Percentiles rank a stretch among this genome's conserved stretches.
These are phyloP conservation scores for Infundibulicybe gibba DNA, from an alignment of 768 basidiomycete genomes.

Conservation along the genomic window DNA sequence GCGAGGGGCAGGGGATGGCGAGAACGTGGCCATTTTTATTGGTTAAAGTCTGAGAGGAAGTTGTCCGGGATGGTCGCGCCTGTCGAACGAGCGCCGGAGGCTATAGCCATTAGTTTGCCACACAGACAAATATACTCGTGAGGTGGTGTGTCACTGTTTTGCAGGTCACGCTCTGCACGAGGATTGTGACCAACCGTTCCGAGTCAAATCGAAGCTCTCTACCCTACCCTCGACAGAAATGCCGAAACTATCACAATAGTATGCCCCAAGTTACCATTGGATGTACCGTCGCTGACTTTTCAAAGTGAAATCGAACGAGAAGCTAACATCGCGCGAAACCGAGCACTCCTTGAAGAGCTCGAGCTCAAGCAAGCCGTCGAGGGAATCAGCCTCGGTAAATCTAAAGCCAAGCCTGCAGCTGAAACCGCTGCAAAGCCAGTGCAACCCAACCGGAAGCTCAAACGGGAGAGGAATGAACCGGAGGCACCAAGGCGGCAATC, in stretches of 20 bases:
- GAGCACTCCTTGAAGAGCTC: conserved; percentile 67
- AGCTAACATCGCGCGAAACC: conserved; percentile 80
- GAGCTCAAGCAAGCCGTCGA: conserved; percentile 57
- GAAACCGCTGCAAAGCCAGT: conserved; percentile 57
- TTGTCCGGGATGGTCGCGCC: background rate
- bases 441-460: conserved; percentile 51
- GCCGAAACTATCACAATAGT: conserved; percentile 51
- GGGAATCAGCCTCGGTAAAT: conserved; percentile 41
- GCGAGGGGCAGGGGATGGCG: conserved; percentile 56
- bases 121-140: no score
- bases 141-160: no score
- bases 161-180: no score
- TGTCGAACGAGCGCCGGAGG: background rate
- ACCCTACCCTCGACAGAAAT: conserved; percentile 15
- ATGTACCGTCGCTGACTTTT: background rate
- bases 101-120: background rate
- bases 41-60: background rate
- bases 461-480: conserved; percentile 40
- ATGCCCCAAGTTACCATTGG: conserved; percentile 12
- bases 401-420: conserved; percentile 25
- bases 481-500: conserved; percentile 64
- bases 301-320: conserved; percentile 66
- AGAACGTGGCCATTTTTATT: conserved; percentile 55
- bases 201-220: no score
- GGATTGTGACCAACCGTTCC: background rate